Conservation (phyloP, 2,329 filamentous ascomycete species). For the Cadophora luteo-olivacea region DNA sequence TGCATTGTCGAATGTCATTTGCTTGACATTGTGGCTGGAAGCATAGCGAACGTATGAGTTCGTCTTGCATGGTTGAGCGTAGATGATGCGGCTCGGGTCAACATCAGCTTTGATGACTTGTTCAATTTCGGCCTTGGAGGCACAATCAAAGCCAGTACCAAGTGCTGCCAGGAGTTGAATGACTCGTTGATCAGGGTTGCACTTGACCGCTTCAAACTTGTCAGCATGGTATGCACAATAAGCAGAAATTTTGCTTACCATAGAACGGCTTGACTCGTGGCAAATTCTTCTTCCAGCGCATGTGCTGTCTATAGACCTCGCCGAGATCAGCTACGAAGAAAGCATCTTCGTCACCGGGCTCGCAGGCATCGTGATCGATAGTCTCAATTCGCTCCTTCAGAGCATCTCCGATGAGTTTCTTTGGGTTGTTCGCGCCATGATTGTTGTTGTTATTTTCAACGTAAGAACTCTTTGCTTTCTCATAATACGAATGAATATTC, state of each 20-base stretch:
- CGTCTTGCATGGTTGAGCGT: slow-evolving; percentile 99
- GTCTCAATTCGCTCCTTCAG: slow-evolving; percentile 83
- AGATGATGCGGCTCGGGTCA: slow-evolving; percentile 91
- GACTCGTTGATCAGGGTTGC: slow-evolving; percentile 92
- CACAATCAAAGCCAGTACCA: slow-evolving; percentile 96
- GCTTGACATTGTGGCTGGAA: slow-evolving; percentile 81
- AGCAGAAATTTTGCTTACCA: slow-evolving; percentile 60
- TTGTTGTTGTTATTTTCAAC: slow-evolving; percentile 33
- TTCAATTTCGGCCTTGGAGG: slow-evolving; percentile 97
- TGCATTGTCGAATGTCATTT: slow-evolving; percentile 99
- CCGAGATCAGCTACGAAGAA: slow-evolving; percentile 99
- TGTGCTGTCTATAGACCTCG: slow-evolving; percentile 97
- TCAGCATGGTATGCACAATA: slow-evolving; percentile 27
- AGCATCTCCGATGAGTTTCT: slow-evolving; percentile 85
- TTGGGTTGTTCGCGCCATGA: slow-evolving; percentile 55
- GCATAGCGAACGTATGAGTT: slow-evolving; percentile 97
- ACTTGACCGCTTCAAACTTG: slow-evolving; percentile 81
- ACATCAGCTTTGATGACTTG: slow-evolving; percentile 84
- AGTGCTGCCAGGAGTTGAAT: slow-evolving; percentile 86
- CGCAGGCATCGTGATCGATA: slow-evolving; percentile 87
- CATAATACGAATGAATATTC: slow-evolving; percentile 41
- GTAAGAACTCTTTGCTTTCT: slow-evolving; percentile 39
- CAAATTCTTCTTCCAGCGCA: slow-evolving; percentile 96
- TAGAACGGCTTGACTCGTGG: slow-evolving; percentile 95
- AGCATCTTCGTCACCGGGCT: slow-evolving; percentile 92